Evolutionary conservation across 306 rosid genomes (phyloP).

Genomic region (Vachellia collinsii): DNA sequence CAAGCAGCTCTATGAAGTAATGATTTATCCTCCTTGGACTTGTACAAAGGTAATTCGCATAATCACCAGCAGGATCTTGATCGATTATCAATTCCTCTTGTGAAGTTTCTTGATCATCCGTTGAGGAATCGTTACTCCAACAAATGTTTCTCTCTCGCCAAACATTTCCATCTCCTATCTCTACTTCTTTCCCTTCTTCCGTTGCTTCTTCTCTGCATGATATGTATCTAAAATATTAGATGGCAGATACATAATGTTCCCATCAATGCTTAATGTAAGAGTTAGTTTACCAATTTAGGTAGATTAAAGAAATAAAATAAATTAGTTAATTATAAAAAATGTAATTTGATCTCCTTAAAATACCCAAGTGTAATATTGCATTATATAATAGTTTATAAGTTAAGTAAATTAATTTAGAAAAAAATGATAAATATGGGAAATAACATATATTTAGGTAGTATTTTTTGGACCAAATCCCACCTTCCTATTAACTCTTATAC

Average conservation of each 20-base stretch:
- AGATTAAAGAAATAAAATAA: too few relatives aligned
- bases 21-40: slow-evolving; percentile 5
- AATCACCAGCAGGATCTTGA: background rate
- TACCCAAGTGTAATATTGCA: too few relatives aligned
- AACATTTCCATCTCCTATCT: background rate
- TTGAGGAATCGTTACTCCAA: background rate
- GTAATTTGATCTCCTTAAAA: too few relatives aligned
- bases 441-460: too few relatives aligned
- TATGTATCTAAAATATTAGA: slow-evolving; percentile 10
- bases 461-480: too few relatives aligned
- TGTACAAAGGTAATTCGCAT: slow-evolving; percentile 5
- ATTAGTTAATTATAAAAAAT: too few relatives aligned
- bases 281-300: too few relatives aligned
- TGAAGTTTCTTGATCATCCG: slow-evolving; percentile 9
- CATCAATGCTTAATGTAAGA: too few relatives aligned
- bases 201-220: slow-evolving; percentile 59
- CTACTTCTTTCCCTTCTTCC: slow-evolving; percentile 54
- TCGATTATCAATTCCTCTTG: slow-evolving; percentile 18
- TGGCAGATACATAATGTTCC: background rate
- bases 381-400: too few relatives aligned
- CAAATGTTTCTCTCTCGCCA: background rate
- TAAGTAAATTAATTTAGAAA: too few relatives aligned
- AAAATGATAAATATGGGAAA: too few relatives aligned
- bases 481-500: too few relatives aligned
- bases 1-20: slow-evolving; percentile 10